Conservation (phyloP, 345 rosid species). For the Raphanus raphanistrum region DNA sequence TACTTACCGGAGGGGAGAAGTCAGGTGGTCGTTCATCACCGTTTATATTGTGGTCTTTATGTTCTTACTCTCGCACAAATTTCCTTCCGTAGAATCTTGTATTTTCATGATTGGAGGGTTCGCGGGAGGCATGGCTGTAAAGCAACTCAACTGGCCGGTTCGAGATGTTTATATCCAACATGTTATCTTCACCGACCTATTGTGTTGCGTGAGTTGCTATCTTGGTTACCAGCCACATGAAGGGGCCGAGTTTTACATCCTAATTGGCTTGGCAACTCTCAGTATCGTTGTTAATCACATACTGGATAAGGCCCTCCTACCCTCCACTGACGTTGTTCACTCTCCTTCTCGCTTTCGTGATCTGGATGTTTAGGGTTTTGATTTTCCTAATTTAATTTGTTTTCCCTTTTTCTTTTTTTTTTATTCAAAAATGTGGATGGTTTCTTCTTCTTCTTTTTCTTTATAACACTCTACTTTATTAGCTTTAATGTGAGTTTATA, state of each 20-base stretch:
- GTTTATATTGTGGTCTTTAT: neutral
- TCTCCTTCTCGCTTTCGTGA: neutral
- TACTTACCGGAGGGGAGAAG: neutral
- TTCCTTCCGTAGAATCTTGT: neutral
- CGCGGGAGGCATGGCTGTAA: neutral
- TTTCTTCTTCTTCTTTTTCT: neutral
- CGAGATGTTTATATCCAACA: neutral
- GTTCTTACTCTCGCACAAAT: neutral
- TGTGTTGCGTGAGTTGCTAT: neutral
- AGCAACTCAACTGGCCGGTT: constrained; percentile 1
- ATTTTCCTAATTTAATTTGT: neutral
- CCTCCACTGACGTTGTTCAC: neutral
- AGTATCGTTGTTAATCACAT: neutral
- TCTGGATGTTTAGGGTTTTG: neutral
- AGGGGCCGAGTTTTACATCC: neutral
- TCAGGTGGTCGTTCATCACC: neutral
- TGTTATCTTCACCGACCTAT: neutral
- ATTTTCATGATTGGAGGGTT: neutral
- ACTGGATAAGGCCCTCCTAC: neutral
- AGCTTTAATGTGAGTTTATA: no score
- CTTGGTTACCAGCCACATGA: neutral
- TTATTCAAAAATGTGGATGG: neutral
- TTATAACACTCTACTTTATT: neutral
- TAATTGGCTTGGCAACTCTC: neutral
- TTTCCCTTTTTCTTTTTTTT: no score